Base-by-base conservation (phyloP, 2,329 filamentous ascomycete genomes). In the Ceratocystis harringtonii region DNA sequence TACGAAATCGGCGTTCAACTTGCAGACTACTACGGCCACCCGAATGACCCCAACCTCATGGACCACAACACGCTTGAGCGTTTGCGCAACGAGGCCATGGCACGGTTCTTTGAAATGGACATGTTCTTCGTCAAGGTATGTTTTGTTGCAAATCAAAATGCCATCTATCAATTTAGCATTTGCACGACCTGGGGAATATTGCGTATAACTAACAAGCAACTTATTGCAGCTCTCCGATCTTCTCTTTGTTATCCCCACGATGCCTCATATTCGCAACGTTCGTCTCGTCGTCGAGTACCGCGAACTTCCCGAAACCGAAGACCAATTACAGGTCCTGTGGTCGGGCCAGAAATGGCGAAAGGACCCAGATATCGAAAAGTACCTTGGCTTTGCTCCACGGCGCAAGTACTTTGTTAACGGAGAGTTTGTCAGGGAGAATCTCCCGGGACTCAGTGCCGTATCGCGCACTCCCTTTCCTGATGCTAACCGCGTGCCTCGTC, bases 41-140 rank as follows among this genome's bases (percentile, higher is more conserved):
- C 72, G 7, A 74, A 78, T 50, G 76, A 80, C 48, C 79, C 80
- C 1, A 73, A 73, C 12, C 72, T 71, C 4, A 71, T 84, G 72
- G 72, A 74, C 64, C 78, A 78, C 67, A 72, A 74, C 60, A 74
- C 72, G 12, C 76, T 77, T 45, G 76, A 81, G 68, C 74, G 74
- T 65, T 77, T 84, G 44, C 79, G 78, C 61, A 71, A 74, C 32
- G 78, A 80, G 55, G 80, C 81, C 15, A 78, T 77, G 74, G 76
- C 80, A 65, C 78, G 76, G 69, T 85, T 86, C 72, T 73, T 78
- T 67, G 77, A 78, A 19, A 80, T 81, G 71, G 81, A 86, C 69
- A 78, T 86, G 78, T 87, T 87, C 72, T 86, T 87, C 70, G 80
- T 87, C 68, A 86, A 85, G 78, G 83, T 86, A 74, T 68, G 76